phyloP scores from a whole-genome alignment of 129 eudicot species.

The Lactuca sativa region DNA sequence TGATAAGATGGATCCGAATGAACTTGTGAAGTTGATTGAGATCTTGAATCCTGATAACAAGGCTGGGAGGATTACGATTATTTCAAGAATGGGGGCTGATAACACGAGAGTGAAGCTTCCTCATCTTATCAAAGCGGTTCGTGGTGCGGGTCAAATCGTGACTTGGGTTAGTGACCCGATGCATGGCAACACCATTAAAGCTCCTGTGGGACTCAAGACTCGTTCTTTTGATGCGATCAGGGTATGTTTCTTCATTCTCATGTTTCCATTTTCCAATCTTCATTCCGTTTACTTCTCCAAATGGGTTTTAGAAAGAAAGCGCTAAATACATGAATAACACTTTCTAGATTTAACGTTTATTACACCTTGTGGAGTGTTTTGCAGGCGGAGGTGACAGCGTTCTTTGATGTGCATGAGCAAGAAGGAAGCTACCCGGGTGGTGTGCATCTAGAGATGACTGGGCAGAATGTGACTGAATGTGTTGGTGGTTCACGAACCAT shows the following conservation, averaged over 20 bases:
- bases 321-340: not conserved
- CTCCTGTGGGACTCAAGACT: constrained; percentile 84
- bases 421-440: constrained; percentile 93
- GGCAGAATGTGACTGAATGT: constrained; percentile 83
- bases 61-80: constrained; percentile 79
- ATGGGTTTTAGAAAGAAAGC: not conserved
- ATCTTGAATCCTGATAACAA: constrained; percentile 81
- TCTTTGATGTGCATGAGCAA: constrained; percentile 89
- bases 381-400: constrained; percentile 81
- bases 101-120: constrained; percentile 88
- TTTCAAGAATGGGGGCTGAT: constrained; percentile 89
- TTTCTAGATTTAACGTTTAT: no score
- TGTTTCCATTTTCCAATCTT: not conserved
- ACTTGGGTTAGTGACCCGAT: constrained; percentile 95
- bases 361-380: not conserved
- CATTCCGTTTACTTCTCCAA: not conserved
- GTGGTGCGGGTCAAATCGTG: constrained; percentile 84
- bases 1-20: constrained; percentile 78
- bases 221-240: constrained; percentile 76
- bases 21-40: constrained; percentile 76
- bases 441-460: constrained; percentile 88
- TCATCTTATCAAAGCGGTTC: constrained; percentile 77
- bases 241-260: constrained; percentile 31
- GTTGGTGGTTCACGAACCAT: constrained; percentile 78
- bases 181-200: constrained; percentile 94